Conservation (phyloP, 495 filamentous ascomycete genomes). For the Penicillium manginii region DNA sequence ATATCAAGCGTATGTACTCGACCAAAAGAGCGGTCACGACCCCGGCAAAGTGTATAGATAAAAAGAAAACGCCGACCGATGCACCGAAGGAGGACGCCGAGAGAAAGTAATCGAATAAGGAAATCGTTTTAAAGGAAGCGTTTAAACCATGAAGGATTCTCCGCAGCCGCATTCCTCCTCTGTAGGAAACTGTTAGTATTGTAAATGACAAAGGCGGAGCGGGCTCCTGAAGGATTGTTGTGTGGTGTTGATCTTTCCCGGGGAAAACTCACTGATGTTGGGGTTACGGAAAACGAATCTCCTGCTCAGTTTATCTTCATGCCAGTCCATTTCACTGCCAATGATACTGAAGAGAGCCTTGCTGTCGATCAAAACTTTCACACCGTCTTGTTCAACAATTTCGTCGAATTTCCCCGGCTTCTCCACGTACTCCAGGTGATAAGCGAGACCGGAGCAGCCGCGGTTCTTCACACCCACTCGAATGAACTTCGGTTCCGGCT, state of each 20-base stretch:
- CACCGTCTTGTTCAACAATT: conserved; percentile 91
- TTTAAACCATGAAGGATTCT: conserved; percentile 89
- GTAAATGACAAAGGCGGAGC: background rate
- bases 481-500: conserved; percentile 88
- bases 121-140: conserved; percentile 17
- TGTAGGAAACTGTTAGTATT: conserved; percentile 37
- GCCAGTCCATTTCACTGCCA: conserved; percentile 99
- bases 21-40: conserved; percentile 19
- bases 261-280: conserved; percentile 84
- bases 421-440: conserved; percentile 94
- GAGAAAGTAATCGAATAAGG: conserved; percentile 21
- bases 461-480: conserved; percentile 92
- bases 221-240: background rate
- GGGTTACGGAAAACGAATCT: conserved; percentile 95
- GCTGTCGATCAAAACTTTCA: conserved; percentile 93
- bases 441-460: conserved; percentile 95
- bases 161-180: conserved; percentile 98
- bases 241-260: background rate
- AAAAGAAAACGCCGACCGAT: conserved; percentile 46
- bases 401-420: conserved; percentile 88
- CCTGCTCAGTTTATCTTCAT: conserved; percentile 88
- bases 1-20: conserved; percentile 42
- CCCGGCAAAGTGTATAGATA: conserved; percentile 18
- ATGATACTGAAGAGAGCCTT: conserved; percentile 98
- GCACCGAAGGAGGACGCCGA: conserved; percentile 37